Conservation (phyloP, 176 grass and related monocot species). For the Oryza nivara region DNA sequence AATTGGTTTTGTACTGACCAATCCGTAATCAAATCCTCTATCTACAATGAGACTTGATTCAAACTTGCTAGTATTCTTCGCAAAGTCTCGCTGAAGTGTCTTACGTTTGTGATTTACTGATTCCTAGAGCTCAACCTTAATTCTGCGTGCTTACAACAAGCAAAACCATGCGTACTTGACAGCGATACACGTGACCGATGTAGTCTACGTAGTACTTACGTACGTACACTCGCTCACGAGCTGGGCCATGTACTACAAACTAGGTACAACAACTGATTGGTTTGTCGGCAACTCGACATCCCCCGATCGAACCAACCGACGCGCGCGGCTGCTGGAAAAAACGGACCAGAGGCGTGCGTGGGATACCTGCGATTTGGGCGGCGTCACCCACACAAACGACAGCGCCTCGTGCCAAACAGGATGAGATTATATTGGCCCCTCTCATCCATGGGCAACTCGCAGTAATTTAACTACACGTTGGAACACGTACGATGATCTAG, state of each 20-base stretch:
- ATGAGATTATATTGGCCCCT: background rate
- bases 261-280: background rate
- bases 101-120: no score
- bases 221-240: constrained; percentile 22
- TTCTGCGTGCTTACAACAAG: background rate
- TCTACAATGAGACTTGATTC: background rate
- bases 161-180: background rate
- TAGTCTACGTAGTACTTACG: background rate
- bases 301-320: no score
- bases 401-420: constrained; percentile 3
- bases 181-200: constrained; percentile 28
- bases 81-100: background rate
- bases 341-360: background rate
- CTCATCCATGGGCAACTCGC: background rate
- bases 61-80: background rate
- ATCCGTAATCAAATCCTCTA: background rate
- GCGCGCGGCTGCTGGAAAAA: background rate
- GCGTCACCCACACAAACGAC: background rate
- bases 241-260: background rate
- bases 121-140: no score
- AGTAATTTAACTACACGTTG: background rate
- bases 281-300: background rate
- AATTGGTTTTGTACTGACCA: background rate
- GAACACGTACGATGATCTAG: background rate
- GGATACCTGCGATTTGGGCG: background rate